These are phyloP conservation scores for Termitomyces sp. DNA, from an alignment of 768 basidiomycete genomes.

Conservation along the genomic window DNA sequence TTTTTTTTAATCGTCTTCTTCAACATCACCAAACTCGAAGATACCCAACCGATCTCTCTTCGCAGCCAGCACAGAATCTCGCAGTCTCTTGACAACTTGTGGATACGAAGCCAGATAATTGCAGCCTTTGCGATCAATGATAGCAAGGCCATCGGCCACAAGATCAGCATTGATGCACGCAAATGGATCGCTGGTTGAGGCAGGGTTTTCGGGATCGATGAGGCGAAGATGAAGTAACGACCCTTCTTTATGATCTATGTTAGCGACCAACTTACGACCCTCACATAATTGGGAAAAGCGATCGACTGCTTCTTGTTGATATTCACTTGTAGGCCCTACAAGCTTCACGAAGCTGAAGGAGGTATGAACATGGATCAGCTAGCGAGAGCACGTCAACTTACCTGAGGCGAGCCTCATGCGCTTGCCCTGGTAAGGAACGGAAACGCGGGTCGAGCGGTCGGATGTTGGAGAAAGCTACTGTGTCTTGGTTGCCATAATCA, in stretches of 20 bases:
- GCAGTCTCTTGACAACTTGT: constrained; percentile 60
- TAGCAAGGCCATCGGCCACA: constrained; percentile 82
- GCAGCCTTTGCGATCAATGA: constrained; percentile 75
- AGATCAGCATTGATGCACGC: constrained; percentile 89
- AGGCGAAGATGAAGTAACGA: constrained; percentile 81
- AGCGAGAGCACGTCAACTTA: constrained; percentile 23
- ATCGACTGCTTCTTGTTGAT: constrained; percentile 79
- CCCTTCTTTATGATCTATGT: constrained; percentile 85
- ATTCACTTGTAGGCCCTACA: constrained; percentile 78
- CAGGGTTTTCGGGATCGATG: constrained; percentile 82
- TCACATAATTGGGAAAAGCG: constrained; percentile 85
- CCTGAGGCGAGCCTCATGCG: constrained; percentile 92
- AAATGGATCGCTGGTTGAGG: constrained; percentile 61
- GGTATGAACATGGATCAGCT: constrained; percentile 1
- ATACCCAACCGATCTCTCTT: constrained; percentile 77
- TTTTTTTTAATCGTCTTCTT: constrained; percentile 63
- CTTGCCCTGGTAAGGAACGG: constrained; percentile 87
- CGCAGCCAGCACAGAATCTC: constrained; percentile 56
- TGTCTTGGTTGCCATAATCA: constrained; percentile 94
- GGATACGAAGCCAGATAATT: constrained; percentile 72
- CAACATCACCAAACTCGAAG: constrained; percentile 91
- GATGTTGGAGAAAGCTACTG: constrained; percentile 74
- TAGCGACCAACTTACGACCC: constrained; percentile 96
- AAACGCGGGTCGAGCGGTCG: constrained; percentile 90
- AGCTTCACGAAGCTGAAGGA: constrained; percentile 78